Base-by-base conservation (phyloP, 208 protist species). In the Acanthamoeba lenticulata region DNA sequence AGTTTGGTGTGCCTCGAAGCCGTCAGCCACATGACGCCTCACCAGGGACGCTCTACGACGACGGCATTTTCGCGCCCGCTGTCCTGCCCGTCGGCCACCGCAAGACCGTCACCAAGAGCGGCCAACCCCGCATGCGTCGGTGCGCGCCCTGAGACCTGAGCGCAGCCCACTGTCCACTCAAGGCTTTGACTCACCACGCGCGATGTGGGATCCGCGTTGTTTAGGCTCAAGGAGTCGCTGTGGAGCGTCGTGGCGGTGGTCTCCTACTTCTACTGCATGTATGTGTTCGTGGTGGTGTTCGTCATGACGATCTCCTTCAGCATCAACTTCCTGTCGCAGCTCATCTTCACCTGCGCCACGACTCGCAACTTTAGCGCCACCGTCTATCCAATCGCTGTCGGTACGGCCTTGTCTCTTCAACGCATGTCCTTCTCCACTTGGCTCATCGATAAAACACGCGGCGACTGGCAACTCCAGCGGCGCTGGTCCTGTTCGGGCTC, bases 261-360 rank as follows among this genome's bases (percentile, higher is more conserved):
- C 34, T 34, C 57, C 21, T 92, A 92, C 60, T 27, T 92, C 6
- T 92, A 49, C 88, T 92, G 88, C 38, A 38, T 92, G 17, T 92
- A 92, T 27, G 60, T 92, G 88, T 92, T 92, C 88, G 34, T 92
- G 49, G 40, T 92, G n/a, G 88, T 92, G 57, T 77, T 92, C 17
- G 88, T 92, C 42, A 92, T 55, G 24, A 49, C 38, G 9, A 77
- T 92, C 49, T 67, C 88, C 36, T 92, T 92, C 60, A 92, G 57
- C 88, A 92, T 92, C 52, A 92, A 92, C 88, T 92, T 92, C n/a
- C 57, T 92, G 27, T 67, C 60, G n/a, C 88, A 92, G 88, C 13
- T 92, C 88, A 92, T 92, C 62, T 92, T 92, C 40, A 74, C 88
- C 40, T 90, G 81, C 52, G n/a, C 47, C 81, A 90, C 81, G 42